Base-by-base conservation (phyloP, 2,329 filamentous ascomycete genomes). In the Graphilbum fragrans region DNA sequence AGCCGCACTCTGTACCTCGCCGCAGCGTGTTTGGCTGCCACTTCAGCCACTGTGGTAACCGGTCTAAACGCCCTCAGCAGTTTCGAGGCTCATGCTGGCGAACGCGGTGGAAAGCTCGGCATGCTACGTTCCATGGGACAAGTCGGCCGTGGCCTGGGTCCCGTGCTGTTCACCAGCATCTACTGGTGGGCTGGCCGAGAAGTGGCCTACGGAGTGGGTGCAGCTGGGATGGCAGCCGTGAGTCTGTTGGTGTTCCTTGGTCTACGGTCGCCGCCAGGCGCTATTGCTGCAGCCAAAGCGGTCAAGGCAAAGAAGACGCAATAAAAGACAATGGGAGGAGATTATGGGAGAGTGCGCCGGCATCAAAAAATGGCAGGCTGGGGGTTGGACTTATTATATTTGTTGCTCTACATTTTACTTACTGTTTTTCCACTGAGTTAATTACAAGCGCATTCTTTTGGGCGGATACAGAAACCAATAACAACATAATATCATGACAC, bases 161-260 rank as follows among this genome's bases (percentile, higher is more conserved):
- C 92, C 0, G 59, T 98, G 5, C 63, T 94, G 29, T 98, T 98
- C 57, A 96, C 92, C 47, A 86, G 86, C 38, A 68, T 98, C 42
- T 98, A 98, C 64, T 98, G 92, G 92, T 98, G 92, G 92, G 88
- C 86, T 7, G 92, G 92, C 0, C 70, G 92, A 37, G 82, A 93
- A 55, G 71, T 79, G 11, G 92, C 92, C 2, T 98, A 96, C 59
- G 70, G 68, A 1, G 70, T 86, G 52, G 92, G 92, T 4, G 83
- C 86, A 0, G 69, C 75, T 12, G 87, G 86, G 5, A 94, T 96
- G 66, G 60, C 83, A 5, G 75, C 69, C 1, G 88, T 96, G 11
- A 72, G 74, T 35, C 70, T 69, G 11, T 61, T 86, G 20, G 86
- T 82, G 0, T 82, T 94, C 57, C 70, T 74, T 18, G 74, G 73